phyloP scores from a whole-genome alignment of 305 asterid genomes.

The Fraxinus baroniana region DNA sequence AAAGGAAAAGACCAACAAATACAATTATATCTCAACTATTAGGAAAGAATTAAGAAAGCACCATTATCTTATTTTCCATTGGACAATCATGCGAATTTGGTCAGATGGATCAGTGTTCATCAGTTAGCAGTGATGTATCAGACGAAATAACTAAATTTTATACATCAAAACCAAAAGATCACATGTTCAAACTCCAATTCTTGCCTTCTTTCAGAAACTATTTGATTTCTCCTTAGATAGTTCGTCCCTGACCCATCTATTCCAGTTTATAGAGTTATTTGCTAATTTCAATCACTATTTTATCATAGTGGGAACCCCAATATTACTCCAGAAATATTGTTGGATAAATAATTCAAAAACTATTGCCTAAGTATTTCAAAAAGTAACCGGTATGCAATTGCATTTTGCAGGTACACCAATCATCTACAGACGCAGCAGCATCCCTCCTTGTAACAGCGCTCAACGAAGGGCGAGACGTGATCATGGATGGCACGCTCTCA shows the following conservation, averaged over 20 bases:
- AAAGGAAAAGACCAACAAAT: not conserved
- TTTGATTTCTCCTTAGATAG: not conserved
- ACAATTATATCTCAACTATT: not conserved
- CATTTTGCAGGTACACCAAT: slow-evolving; percentile 76
- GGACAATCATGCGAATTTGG: not conserved
- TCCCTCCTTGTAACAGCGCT: slow-evolving; percentile 93
- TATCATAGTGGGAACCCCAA: not conserved
- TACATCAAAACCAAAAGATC: not conserved
- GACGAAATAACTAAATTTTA: not conserved
- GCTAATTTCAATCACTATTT: not conserved
- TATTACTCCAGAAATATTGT: not conserved
- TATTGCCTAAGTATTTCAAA: not conserved
- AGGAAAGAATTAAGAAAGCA: not conserved
- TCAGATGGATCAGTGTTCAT: not conserved
- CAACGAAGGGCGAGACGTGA: slow-evolving; percentile 93
- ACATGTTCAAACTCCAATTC: not conserved
- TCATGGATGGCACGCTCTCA: slow-evolving; percentile 95
- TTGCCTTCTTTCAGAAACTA: not conserved
- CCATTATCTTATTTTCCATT: not conserved
- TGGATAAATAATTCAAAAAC: not conserved
- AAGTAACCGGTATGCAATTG: not conserved
- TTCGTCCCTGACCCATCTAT: not conserved
- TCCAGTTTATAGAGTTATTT: not conserved
- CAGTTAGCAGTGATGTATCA: not conserved
- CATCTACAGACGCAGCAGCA: slow-evolving; percentile 97